These are phyloP conservation scores for Phytophthora ramorum DNA, from an alignment of 352 stramenopile genomes.

Conservation along the genomic window DNA sequence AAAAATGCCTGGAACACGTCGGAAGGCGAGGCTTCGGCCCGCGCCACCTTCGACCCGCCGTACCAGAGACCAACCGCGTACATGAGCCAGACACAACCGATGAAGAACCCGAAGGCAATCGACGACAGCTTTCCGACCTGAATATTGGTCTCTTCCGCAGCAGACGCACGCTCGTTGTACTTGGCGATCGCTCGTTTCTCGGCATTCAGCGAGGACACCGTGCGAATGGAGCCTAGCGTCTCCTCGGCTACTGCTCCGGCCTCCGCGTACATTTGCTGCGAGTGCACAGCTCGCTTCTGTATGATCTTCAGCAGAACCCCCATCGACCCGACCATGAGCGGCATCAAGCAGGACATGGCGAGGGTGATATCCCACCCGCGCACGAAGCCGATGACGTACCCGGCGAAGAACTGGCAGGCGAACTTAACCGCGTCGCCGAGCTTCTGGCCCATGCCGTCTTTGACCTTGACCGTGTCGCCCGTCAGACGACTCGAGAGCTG, in stretches of 20 bases:
- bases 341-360: conserved; percentile 7
- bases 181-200: conserved; percentile 41
- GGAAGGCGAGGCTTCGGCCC: conserved; percentile 35
- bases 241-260: conserved; percentile 55
- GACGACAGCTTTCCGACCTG: not conserved
- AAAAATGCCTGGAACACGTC: conserved; percentile 65
- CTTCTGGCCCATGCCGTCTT: conserved; percentile 54
- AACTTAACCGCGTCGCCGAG: conserved; percentile 43
- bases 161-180: conserved; percentile 34
- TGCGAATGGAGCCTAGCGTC: conserved; percentile 50
- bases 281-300: conserved; percentile 10
- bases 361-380: conserved; percentile 8
- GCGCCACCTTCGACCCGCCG: conserved; percentile 34
- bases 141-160: conserved; percentile 28
- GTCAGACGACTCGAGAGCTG: conserved; percentile 38
- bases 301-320: not conserved
- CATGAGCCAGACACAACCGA: conserved; percentile 36
- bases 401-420: conserved; percentile 39
- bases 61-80: conserved; percentile 48
- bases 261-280: conserved; percentile 49
- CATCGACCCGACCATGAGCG: conserved; percentile 4
- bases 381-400: conserved; percentile 13
- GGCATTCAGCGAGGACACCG: conserved; percentile 44
- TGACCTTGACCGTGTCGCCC: conserved; percentile 35
- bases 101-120: conserved; percentile 26